phyloP scores from a whole-genome alignment of 2,329 filamentous ascomycete genomes.

The Botrytis galanthina region DNA sequence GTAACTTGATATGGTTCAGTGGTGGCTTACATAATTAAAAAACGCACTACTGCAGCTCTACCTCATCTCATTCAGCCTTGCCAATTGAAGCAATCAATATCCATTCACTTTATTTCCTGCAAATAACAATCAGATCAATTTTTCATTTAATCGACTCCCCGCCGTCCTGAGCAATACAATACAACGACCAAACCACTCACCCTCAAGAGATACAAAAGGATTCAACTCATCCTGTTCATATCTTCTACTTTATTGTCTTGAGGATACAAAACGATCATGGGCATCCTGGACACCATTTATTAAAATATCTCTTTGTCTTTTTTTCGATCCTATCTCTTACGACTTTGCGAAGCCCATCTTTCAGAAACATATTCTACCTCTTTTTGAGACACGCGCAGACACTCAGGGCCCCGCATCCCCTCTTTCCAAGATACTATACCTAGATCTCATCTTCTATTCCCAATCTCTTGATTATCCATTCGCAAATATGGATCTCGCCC shows the following conservation, averaged over 20 bases:
- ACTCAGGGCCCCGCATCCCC: background rate
- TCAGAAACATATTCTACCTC: background rate
- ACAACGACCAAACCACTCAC: background rate
- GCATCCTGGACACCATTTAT: conserved; percentile 17
- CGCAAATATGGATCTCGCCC: conserved; percentile 61
- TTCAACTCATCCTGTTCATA: background rate
- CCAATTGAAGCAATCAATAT: background rate
- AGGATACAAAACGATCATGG: conserved; percentile 15
- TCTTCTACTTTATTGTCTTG: conserved; percentile 11
- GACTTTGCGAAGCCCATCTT: background rate
- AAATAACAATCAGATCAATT: background rate
- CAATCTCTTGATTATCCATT: background rate
- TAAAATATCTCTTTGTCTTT: conserved; percentile 21
- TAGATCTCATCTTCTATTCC: background rate
- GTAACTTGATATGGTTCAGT: background rate
- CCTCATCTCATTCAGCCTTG: conserved; percentile 1
- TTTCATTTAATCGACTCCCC: background rate
- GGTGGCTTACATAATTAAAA: background rate
- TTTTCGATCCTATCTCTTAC: background rate
- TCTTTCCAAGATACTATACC: background rate
- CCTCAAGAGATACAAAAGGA: background rate
- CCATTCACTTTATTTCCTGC: background rate
- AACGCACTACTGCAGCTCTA: background rate
- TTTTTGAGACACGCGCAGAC: background rate
- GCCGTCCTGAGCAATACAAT: background rate